These are phyloP conservation scores for Wallacemonas sp. DNA, from an alignment of 208 protist species.

Conservation along the genomic window DNA sequence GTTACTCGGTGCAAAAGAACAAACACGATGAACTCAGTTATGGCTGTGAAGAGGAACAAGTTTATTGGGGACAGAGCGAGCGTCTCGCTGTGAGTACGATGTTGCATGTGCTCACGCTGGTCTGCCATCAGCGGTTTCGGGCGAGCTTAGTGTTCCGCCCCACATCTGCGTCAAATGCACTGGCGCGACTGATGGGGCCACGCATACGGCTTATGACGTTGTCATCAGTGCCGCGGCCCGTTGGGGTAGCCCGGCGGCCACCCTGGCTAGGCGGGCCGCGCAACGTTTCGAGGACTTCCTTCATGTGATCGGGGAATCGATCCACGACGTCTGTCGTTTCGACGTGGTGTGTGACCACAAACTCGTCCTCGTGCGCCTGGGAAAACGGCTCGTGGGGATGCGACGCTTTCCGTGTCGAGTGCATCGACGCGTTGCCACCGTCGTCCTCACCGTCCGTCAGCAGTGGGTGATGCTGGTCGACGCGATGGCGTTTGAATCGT, in stretches of 20 bases:
- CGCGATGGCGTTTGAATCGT: constrained; percentile 28
- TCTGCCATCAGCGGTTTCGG: constrained; percentile 55
- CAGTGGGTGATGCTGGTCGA: neutral
- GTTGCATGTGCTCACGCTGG: no score
- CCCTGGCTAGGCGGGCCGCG: constrained; percentile 26
- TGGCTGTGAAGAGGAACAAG: no score
- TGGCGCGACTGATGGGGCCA: constrained; percentile 75
- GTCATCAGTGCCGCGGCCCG: constrained; percentile 17
- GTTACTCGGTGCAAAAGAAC: constrained; percentile 1
- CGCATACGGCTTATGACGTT: constrained; percentile 81
- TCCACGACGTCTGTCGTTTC: constrained; percentile 71
- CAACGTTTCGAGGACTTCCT: constrained; percentile 62
- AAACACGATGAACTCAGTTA: neutral
- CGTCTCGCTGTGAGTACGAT: no score
- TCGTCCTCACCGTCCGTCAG: neutral
- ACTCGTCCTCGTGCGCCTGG: constrained; percentile 20
- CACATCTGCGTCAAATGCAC: constrained; percentile 49
- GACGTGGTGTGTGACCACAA: constrained; percentile 72
- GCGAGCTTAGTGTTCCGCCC: constrained; percentile 50
- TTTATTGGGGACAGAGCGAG: no score
- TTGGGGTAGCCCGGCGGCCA: neutral
- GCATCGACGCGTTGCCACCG: neutral
- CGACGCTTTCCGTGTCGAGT: neutral
- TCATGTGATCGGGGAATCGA: constrained; percentile 83
- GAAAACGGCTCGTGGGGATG: no score